Evolutionary conservation across 352 stramenopile genomes (phyloP).

Genomic region (Phytophthora foliorum): DNA sequence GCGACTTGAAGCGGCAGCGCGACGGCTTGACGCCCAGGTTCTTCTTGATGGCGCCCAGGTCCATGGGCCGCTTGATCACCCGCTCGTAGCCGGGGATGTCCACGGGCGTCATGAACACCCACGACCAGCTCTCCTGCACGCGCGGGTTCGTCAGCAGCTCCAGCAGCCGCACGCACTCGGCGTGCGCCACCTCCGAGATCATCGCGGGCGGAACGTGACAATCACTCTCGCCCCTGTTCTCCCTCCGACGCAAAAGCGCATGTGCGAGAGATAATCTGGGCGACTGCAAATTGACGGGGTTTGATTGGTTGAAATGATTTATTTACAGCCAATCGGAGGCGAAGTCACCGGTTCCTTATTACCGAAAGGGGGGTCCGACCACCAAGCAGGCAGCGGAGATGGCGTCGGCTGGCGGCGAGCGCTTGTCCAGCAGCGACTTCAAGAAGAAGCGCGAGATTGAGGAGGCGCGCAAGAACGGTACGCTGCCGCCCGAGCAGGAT

Average conservation of each 20-base stretch:
- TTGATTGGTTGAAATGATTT: constrained; percentile 5
- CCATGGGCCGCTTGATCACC: constrained; percentile 88
- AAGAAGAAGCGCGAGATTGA: constrained; percentile 92
- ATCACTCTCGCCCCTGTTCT: constrained; percentile 25
- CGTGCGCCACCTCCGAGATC: constrained; percentile 80
- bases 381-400: constrained; percentile 37
- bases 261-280: background rate
- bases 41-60: constrained; percentile 81
- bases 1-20: constrained; percentile 86
- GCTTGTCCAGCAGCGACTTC: constrained; percentile 82
- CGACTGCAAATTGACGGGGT: no score
- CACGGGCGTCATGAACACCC: constrained; percentile 88
- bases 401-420: constrained; percentile 71
- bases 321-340: constrained; percentile 22
- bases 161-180: constrained; percentile 84
- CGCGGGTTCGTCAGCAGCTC: constrained; percentile 83
- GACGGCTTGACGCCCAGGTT: constrained; percentile 82
- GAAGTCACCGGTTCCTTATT: no score
- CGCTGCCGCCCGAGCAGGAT: constrained; percentile 88
- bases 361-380: background rate
- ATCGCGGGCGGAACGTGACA: constrained; percentile 38
- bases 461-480: constrained; percentile 92
- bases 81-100: constrained; percentile 74
- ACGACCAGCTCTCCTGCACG: constrained; percentile 89
- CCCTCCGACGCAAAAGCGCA: constrained; percentile 14